Evolutionary conservation across 306 rosid genomes (phyloP), one percentile per base, ranked within the genome.

Genomic region (Quercus ilex): DNA sequence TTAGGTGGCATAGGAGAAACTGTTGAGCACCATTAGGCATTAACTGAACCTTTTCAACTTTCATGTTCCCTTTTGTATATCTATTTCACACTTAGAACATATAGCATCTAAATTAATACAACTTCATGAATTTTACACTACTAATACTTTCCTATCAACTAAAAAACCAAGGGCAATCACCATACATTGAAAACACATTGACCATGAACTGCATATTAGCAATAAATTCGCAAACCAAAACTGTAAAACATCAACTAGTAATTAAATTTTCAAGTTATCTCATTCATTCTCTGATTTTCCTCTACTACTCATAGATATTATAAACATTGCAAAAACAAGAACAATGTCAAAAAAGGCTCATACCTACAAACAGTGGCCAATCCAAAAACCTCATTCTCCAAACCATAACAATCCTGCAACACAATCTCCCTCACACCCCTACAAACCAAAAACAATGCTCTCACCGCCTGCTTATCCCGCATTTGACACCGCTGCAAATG

Each of bases 361-460:
- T 78, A 94, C 98, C 98, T 89, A 88, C 89, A 92, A 74, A 76
- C 71, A 82, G 79, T 86, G 0, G 98, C 97, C 69, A 89, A 78
- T 63, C 78, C 58, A 74, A 94, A 87, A 71, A 86, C 68, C 41
- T 62, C 86, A 71, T 94, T 67, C 17, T 81, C 92, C 91, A 94
- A 77, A 5, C 98, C 98, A 96, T 94, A 94, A 73, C 96, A 94
- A 31, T 94, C 91, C 82, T 90, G 89, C 65, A 94, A 71, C 69
- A 92, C 79, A 71, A 92, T 73, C 83, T 92, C 97, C 81, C 81
- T 88, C 3, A 89, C 94, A 75, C 81, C 78, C 63, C 85, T 85
- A 81, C 96, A 89, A 28, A 91, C 83, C 6, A 68, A 51, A 65
- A 92, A 90, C 81, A 92, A 68, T 12, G 97, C 94, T 59, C 77